Evolutionary conservation across 2,329 filamentous ascomycete genomes (phyloP), one percentile per base, ranked within the genome.

Genomic region (Ceratocystis colombiana): DNA sequence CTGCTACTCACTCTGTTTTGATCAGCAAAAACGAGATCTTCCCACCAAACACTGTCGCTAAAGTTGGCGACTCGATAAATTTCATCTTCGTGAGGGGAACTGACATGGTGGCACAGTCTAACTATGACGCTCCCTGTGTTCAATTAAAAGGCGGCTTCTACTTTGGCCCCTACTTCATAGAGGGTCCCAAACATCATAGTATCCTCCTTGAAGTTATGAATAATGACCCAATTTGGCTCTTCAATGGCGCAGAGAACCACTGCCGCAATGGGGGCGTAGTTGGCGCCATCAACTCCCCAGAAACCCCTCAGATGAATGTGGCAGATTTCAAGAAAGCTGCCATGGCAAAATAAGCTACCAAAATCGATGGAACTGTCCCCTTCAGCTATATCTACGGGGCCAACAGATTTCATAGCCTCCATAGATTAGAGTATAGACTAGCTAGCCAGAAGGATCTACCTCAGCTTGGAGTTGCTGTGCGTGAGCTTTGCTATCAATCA

Each of bases 21-120:
- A n/a, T 41, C 5, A 22, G 22, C 1, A 0, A 17, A 10, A 7
- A 17, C 15, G 17, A 71, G 61, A 84, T 84, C 72, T 75, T 77
- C 62, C 82, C 82, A 1, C 75, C 79, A 68, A 78, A 77, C 69
- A 74, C 82, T 50, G 77, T 76, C 2, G 82, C 81, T n/a, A 72
- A 75, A 12, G 66, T 77, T 7, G 81, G 81, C 67, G 79, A 82
- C 68, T 69, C 80, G 2, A 72, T 84, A 66, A 80, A 84, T 73
- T 84, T 79, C 75, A 78, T 80, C 71, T 84, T 80, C 76, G 77
- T 77, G 68, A 76, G 80, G 7, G 71, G 70, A 66, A 80, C 79
- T 73, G 81, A 83, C 76, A 77, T 77, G 17, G 74, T 84, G 55
- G 76, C 70, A 1, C 73, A 78, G 71, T 77, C 76, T 53, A 74